Evolutionary conservation across 2,329 filamentous ascomycete species (phyloP), one percentile per base, ranked within the genome.

Genomic region (Nigrospora oryzae): DNA sequence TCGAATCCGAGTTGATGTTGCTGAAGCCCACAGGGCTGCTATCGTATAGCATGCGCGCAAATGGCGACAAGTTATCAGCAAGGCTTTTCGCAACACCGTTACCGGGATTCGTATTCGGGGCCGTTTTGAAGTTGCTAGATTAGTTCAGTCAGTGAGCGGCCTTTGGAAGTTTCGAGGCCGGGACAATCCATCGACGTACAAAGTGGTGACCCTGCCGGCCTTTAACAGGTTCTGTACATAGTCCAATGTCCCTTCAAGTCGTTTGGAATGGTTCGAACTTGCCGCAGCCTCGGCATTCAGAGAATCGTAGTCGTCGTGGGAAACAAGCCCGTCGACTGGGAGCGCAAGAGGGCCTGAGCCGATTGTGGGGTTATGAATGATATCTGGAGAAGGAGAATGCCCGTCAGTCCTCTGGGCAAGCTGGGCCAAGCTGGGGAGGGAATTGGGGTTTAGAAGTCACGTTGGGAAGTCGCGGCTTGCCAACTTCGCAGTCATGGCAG

Each of bases 221-320:
- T 82, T 81, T 45, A 96, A 64, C 36, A 95, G 75, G 50, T 83
- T 80, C 46, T 87, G 78, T 30, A 96, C 71, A 60, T 91, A 83
- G 54, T 84, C 76, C 38, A 90, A 72, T 11, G 82, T 84, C 53
- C 83, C 80, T 53, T 86, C 83, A 39, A 90, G 69, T 51, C 80
- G 77, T 58, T 78, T 77, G 16, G 85, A 83, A 30, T 76, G 73
- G 40, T 73, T 68, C 19, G 77, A 66, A 49, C 69, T 75, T 36
- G 71, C 66, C 47, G 16, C 35, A 23, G 83, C 81, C 60, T 91
- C 86, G 51, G 73, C 71, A 58, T 93, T 89, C 40, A 96, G 67
- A 38, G 75, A 75, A 52, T 84, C 79, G 53, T 90, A 73, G 51
- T 77, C 70, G 51, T 73, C 58, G 51, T 69, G 62, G 38, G 68